A percentile compares a stretch with the other conserved stretches of the same genome.
Conservation (phyloP, 139 green algal genomes). For the Micractinium conductrix region DNA sequence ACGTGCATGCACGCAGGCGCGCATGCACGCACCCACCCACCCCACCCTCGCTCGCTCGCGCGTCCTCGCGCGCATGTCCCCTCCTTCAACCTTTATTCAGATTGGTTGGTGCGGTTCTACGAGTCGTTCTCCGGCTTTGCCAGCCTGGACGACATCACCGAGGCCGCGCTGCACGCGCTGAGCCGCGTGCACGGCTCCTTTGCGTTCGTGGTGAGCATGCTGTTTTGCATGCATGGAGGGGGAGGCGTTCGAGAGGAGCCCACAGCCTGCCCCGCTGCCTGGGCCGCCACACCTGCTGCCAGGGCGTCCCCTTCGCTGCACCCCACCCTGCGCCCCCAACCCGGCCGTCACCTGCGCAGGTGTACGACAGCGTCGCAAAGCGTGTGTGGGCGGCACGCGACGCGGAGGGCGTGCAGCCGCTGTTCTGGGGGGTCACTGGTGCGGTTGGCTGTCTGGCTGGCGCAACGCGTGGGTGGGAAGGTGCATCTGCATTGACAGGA, state of each 20-base stretch:
- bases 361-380: constrained; percentile 55
- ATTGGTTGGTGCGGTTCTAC: constrained; percentile 79
- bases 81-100: too few relatives aligned
- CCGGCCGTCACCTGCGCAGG: too few relatives aligned
- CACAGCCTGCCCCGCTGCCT: not conserved
- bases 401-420: constrained; percentile 50
- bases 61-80: too few relatives aligned
- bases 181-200: constrained; percentile 55
- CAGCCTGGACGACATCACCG: constrained; percentile 29
- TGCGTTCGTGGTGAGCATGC: constrained; percentile 18
- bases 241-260: too few relatives aligned
- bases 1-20: too few relatives aligned
- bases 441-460: not conserved
- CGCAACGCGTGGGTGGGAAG: not conserved
- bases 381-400: constrained; percentile 68
- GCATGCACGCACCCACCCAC: not conserved
- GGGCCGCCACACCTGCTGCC: not conserved
- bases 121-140: constrained; percentile 20
- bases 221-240: too few relatives aligned
- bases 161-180: constrained; percentile 58
- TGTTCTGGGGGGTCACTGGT: constrained; percentile 75
- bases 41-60: too few relatives aligned
- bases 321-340: too few relatives aligned
- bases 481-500: too few relatives aligned
- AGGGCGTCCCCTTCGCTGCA: too few relatives aligned